Percentiles rank a stretch among this genome's conserved stretches.
Conservation (phyloP, 805 yeast genomes). For the Ogataea nonfermentans region DNA sequence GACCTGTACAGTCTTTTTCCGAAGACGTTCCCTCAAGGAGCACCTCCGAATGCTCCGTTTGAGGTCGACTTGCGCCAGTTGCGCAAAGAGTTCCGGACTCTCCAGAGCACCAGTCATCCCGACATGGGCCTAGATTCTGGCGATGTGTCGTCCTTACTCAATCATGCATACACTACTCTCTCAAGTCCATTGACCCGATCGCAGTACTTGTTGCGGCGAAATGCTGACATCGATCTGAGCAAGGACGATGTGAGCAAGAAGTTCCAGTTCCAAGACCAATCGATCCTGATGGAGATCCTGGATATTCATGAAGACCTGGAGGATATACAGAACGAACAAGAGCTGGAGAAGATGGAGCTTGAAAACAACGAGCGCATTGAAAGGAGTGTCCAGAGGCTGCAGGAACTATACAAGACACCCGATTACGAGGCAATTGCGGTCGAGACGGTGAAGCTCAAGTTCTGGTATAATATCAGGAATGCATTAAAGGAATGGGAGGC, state of each 20-base stretch:
- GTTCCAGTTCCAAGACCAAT: slow-evolving; percentile 41
- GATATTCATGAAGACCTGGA: slow-evolving; percentile 85
- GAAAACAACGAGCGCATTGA: slow-evolving; percentile 60
- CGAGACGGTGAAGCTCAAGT: slow-evolving; percentile 71
- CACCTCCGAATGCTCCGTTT: slow-evolving; percentile 63
- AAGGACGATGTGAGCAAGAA: slow-evolving; percentile 53
- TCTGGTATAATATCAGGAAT: slow-evolving; percentile 75
- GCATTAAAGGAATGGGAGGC: slow-evolving; percentile 79
- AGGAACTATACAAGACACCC: slow-evolving; percentile 42
- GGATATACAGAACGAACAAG: slow-evolving; percentile 56
- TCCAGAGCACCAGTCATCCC: slow-evolving; percentile 82
- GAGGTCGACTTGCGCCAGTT: slow-evolving; percentile 51
- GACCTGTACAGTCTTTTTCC: slow-evolving; percentile 71
- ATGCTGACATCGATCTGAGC: slow-evolving; percentile 51
- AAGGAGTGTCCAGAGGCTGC: slow-evolving; percentile 44
- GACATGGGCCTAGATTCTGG: slow-evolving; percentile 45
- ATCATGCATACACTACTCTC: slow-evolving; percentile 74
- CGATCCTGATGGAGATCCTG: slow-evolving; percentile 68
- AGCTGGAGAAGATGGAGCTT: slow-evolving; percentile 47
- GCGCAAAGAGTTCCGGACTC: slow-evolving; percentile 68
- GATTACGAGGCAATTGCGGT: slow-evolving; percentile 60
- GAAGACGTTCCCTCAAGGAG: slow-evolving; percentile 61
- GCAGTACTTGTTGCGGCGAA: slow-evolving; percentile 49
- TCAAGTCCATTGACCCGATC: slow-evolving; percentile 70
- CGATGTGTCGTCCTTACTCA: slow-evolving; percentile 52